Conservation (phyloP, 345 rosid genomes). For the Cardamine occulta region DNA sequence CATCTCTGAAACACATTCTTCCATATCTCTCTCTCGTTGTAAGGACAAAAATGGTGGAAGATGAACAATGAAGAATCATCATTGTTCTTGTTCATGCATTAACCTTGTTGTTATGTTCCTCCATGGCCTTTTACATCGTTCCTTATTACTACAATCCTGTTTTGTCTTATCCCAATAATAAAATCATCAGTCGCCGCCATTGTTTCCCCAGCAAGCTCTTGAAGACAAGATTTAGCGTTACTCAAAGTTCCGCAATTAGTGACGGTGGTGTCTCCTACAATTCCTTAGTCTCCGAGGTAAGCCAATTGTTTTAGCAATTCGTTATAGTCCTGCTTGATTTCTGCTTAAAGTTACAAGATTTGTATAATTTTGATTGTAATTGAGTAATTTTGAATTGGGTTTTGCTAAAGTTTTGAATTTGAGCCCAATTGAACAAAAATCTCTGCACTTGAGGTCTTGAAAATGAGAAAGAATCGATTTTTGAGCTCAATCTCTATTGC, state of each 20-base stretch:
- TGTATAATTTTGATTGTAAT: background rate
- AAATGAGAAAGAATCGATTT: background rate
- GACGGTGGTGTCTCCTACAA: conserved; percentile 48
- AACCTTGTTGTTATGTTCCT: conserved; percentile 51
- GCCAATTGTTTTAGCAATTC: background rate
- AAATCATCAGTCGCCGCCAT: conserved; percentile 22
- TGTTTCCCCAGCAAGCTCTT: conserved; percentile 27
- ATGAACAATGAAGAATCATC: conserved; percentile 54
- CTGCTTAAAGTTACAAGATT: background rate
- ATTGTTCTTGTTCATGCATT: conserved; percentile 27
- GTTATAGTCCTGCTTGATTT: background rate
- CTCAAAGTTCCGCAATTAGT: conserved; percentile 42
- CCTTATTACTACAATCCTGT: conserved; percentile 39
- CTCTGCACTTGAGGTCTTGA: background rate
- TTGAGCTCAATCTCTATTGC: background rate
- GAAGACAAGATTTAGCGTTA: conserved; percentile 41
- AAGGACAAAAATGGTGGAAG: conserved; percentile 48
- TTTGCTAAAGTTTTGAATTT: background rate
- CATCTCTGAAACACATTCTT: conserved; percentile 42
- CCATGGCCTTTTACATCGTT: conserved; percentile 79
- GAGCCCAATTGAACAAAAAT: background rate
- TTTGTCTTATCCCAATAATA: conserved; percentile 47
- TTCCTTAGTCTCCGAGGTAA: conserved; percentile 75
- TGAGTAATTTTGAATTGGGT: background rate
- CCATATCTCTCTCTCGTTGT: conserved; percentile 37